Conservation (phyloP, 2,329 filamentous ascomycete species). For the Clathrospora elynae region DNA sequence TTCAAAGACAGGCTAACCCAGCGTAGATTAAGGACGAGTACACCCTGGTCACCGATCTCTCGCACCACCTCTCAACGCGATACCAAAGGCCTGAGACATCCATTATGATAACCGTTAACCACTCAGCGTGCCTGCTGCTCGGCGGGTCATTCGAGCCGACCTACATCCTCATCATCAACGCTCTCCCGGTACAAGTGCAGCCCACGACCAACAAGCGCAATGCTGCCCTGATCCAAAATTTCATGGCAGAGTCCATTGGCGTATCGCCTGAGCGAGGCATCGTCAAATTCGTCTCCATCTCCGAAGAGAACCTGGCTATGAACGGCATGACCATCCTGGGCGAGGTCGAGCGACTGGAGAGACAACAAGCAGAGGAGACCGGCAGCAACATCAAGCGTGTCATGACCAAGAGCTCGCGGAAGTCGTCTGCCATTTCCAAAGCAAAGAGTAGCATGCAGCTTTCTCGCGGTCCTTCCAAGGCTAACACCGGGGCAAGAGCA, state of each 20-base stretch:
- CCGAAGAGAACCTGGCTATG: slow-evolving; percentile 73
- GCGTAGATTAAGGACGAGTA: slow-evolving; percentile 74
- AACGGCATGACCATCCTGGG: slow-evolving; percentile 72
- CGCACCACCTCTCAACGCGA: slow-evolving; percentile 72
- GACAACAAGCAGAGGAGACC: slow-evolving; percentile 51
- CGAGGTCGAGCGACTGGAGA: slow-evolving; percentile 66
- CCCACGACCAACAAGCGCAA: slow-evolving; percentile 81
- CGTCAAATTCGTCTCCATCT: slow-evolving; percentile 71
- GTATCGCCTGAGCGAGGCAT: slow-evolving; percentile 71
- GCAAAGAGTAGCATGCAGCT: slow-evolving; percentile 47
- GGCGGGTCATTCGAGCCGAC: slow-evolving; percentile 77
- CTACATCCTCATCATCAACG: slow-evolving; percentile 76
- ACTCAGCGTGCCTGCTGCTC: slow-evolving; percentile 75
- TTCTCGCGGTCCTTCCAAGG: slow-evolving; percentile 40
- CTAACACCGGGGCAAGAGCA: slow-evolving; percentile 33
- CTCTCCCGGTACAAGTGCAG: slow-evolving; percentile 70
- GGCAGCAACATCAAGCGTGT: slow-evolving; percentile 51
- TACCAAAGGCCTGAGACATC: slow-evolving; percentile 76
- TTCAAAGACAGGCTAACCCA: slow-evolving; percentile 26
- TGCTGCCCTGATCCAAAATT: slow-evolving; percentile 74
- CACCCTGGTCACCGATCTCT: slow-evolving; percentile 74
- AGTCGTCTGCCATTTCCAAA: slow-evolving; percentile 41
- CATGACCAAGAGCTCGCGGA: slow-evolving; percentile 46
- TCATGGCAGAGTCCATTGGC: slow-evolving; percentile 71
- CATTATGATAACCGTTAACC: slow-evolving; percentile 76